A percentile compares a stretch with the other conserved stretches of the same genome.
These are phyloP conservation scores for Tricholoma hemisulphureum DNA, from an alignment of 768 basidiomycete species.

Conservation along the genomic window DNA sequence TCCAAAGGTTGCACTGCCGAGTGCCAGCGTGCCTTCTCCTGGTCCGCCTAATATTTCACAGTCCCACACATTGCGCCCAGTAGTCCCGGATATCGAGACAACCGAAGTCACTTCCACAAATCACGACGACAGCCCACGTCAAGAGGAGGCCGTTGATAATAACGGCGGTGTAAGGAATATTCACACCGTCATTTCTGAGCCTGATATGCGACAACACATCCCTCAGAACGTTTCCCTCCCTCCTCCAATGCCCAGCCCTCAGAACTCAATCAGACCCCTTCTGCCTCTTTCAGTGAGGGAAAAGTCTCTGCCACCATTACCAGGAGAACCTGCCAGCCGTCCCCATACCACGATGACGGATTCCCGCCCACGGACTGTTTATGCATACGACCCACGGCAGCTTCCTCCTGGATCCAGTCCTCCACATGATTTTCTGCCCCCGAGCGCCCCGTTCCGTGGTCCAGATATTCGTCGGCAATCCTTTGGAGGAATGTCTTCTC, in stretches of 20 bases:
- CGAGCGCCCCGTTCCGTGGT: slow-evolving; percentile 61
- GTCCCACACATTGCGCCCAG: slow-evolving; percentile 70
- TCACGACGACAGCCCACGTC: slow-evolving; percentile 38
- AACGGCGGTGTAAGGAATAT: slow-evolving; percentile 37
- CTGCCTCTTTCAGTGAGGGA: slow-evolving; percentile 45
- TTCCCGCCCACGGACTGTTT: slow-evolving; percentile 62
- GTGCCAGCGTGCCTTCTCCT: slow-evolving; percentile 46
- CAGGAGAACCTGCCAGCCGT: slow-evolving; percentile 45
- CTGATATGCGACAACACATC: slow-evolving; percentile 54
- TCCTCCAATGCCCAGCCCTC: slow-evolving; percentile 24
- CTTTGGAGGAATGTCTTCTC: slow-evolving; percentile 64
- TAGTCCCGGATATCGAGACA: slow-evolving; percentile 55
- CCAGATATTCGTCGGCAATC: slow-evolving; percentile 69
- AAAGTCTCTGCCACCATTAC: slow-evolving; percentile 78
- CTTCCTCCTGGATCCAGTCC: slow-evolving; percentile 43
- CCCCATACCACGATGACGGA: slow-evolving; percentile 38
- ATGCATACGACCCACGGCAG: slow-evolving; percentile 56
- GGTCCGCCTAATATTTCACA: slow-evolving; percentile 74
- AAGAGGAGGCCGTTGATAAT: slow-evolving; percentile 35
- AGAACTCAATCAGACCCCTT: slow-evolving; percentile 12
- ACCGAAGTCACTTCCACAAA: slow-evolving; percentile 42
- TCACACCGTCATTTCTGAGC: slow-evolving; percentile 58
- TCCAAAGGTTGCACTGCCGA: slow-evolving; percentile 45
- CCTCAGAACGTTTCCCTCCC: slow-evolving; percentile 32
- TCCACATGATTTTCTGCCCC: slow-evolving; percentile 54